These are phyloP conservation scores for Fusarium secorum DNA, from an alignment of 2,329 filamentous ascomycete species.

Conservation along the genomic window DNA sequence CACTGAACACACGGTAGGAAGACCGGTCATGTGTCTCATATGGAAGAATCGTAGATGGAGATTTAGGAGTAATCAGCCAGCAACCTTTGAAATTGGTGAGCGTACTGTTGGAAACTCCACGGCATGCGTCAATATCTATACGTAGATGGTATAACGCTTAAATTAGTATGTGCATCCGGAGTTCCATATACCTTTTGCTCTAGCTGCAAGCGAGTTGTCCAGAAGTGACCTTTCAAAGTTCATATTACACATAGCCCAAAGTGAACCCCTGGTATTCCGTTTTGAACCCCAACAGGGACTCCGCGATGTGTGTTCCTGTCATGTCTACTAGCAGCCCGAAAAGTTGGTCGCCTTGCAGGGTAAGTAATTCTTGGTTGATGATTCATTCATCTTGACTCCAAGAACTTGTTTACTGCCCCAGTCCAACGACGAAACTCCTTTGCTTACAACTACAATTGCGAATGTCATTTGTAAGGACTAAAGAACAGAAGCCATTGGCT, in stretches of 20 bases:
- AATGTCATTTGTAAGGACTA: background rate
- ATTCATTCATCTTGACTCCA: background rate
- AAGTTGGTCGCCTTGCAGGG: background rate
- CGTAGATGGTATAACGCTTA: no score
- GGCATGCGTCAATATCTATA: no score
- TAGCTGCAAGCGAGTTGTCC: background rate
- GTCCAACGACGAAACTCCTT: background rate
- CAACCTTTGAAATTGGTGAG: no score
- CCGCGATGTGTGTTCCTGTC: fast-evolving
- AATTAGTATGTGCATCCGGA: no score
- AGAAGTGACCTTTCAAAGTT: background rate
- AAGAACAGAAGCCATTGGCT: background rate
- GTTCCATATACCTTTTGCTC: background rate
- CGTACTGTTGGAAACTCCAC: no score
- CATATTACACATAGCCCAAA: background rate
- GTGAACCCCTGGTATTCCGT: background rate
- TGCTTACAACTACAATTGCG: background rate
- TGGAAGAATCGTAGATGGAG: no score
- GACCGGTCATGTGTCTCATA: no score
- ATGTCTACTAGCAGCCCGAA: background rate
- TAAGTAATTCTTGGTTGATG: background rate
- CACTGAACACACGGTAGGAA: background rate
- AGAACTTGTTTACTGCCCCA: no score
- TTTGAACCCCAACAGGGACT: background rate
- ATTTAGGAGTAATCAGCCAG: no score